Conservation (phyloP, 352 stramenopile species). For the Phytophthora meadii region DNA sequence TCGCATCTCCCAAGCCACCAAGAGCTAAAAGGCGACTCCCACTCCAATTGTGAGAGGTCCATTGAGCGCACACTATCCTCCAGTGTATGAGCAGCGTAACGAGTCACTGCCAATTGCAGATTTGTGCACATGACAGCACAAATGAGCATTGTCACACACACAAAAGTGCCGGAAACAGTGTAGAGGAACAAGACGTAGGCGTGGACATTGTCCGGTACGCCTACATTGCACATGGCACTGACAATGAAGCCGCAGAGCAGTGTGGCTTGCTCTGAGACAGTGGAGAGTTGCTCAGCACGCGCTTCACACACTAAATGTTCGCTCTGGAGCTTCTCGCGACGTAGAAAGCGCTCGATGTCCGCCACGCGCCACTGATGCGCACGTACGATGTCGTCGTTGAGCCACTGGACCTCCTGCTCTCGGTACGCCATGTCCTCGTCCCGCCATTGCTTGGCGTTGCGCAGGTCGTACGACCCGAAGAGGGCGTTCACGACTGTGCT, state of each 20-base stretch:
- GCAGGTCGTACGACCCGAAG: slow-evolving; percentile 83
- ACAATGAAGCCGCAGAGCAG: slow-evolving; percentile 78
- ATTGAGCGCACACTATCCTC: slow-evolving; percentile 60
- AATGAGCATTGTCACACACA: slow-evolving; percentile 64
- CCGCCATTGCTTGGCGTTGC: slow-evolving; percentile 79
- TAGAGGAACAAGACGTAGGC: slow-evolving; percentile 54
- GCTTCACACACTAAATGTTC: slow-evolving; percentile 70
- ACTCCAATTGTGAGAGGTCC: slow-evolving; percentile 54
- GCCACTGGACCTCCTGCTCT: slow-evolving; percentile 81
- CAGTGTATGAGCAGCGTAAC: slow-evolving; percentile 62
- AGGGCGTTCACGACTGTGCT: slow-evolving; percentile 66
- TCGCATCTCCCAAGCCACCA: slow-evolving; percentile 80
- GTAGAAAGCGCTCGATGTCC: slow-evolving; percentile 75
- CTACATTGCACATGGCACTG: slow-evolving; percentile 71
- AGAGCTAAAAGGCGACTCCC: slow-evolving; percentile 59
- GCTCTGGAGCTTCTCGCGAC: slow-evolving; percentile 68
- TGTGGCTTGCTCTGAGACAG: slow-evolving; percentile 72
- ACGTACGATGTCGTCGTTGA: slow-evolving; percentile 78
- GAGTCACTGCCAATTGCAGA: slow-evolving; percentile 71
- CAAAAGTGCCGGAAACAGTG: slow-evolving; percentile 50
- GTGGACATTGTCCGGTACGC: slow-evolving; percentile 42
- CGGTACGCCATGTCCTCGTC: slow-evolving; percentile 72
- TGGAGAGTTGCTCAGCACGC: slow-evolving; percentile 72
- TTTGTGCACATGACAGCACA: slow-evolving; percentile 75
- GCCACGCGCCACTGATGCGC: slow-evolving; percentile 69